Percentiles rank a stretch among this genome's conserved stretches.
Evolutionary conservation across 306 rosid genomes (phyloP).

Genomic region (Malus asiatica): DNA sequence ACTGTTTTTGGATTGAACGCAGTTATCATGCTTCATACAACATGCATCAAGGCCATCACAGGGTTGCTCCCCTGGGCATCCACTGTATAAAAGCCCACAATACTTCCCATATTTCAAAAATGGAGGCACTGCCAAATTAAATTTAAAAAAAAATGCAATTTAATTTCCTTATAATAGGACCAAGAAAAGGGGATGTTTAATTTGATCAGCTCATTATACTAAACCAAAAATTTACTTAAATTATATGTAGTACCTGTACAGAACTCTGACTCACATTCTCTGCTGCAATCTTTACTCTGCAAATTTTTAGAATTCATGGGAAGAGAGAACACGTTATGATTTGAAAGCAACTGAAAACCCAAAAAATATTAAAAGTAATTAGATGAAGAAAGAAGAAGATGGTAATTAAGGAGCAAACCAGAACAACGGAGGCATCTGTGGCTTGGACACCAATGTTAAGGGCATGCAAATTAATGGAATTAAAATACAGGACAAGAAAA

Average conservation of each 20-base stretch:
- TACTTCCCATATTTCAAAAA: conserved; percentile 86
- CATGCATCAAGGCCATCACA: conserved; percentile 95
- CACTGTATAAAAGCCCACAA: conserved; percentile 83
- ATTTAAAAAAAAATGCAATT: background rate
- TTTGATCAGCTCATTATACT: background rate
- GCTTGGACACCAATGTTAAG: conserved; percentile 74
- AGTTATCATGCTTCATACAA: conserved; percentile 83
- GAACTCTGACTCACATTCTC: conserved; percentile 80
- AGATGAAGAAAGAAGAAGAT: background rate
- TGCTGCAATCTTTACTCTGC: conserved; percentile 83
- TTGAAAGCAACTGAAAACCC: background rate
- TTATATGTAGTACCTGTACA: conserved; percentile 54
- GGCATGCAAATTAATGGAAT: conserved; percentile 19
- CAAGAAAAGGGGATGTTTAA: background rate
- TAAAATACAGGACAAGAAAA: conserved; percentile 11
- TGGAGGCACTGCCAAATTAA: conserved; percentile 61
- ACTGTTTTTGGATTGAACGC: conserved; percentile 69
- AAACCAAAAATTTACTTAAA: background rate
- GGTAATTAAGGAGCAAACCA: conserved; percentile 32
- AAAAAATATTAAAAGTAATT: background rate
- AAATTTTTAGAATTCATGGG: background rate
- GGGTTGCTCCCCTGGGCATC: conserved; percentile 90
- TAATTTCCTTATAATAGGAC: background rate
- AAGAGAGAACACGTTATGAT: background rate
- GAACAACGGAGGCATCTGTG: conserved; percentile 44